Evolutionary conservation across 805 yeast species (phyloP), one percentile per base, ranked within the genome.

Genomic region (Nakazawaea ernobii): DNA sequence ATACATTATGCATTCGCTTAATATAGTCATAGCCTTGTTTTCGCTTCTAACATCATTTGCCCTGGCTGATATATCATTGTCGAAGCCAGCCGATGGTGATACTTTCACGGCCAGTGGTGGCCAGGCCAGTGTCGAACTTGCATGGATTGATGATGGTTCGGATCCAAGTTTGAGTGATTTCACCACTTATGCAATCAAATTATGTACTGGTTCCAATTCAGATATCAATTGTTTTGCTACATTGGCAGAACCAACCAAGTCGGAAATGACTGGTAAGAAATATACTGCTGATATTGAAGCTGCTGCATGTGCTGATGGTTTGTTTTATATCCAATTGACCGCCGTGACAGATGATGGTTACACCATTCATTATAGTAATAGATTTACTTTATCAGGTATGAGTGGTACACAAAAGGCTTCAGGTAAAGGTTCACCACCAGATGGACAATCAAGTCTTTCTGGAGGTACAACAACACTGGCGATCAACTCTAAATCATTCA

Each of bases 381-480:
- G 95, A 57, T 84, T 91, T 67, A 51, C 61, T 27, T 67, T 92
- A 51, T 61, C 71, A 0, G 89, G 83, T 9, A 86, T 92, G 95
- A 66, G 80, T 0, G 97, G 97, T 38, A 45, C 81, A 0, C 54
- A 50, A 11, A 58, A 67, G n/a, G 61, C 75, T n/a, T 71, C 79
- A 13, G 83, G 81, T 36, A 51, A 70, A 6, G 73, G 74, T 17
- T 56, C 72, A 7, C 69, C 73, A 37, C 81, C 84, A 35, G 62
- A 49, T 33, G 68, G 71, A 4, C 69, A 74, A 54, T 38, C 51
- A 11, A 42, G 38, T 6, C 61, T 56, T 27, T 58, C 62, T 3
- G 62, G 61, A 8, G 61, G 64, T n/a, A 63, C 75, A 1, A 60
- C 69, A 7, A 70, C 77, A 4, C 65, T 67, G 6, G 70, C 70